These are phyloP conservation scores for Cordyceps fumosorosea DNA, from an alignment of 2,329 filamentous ascomycete species.

Conservation along the genomic window DNA sequence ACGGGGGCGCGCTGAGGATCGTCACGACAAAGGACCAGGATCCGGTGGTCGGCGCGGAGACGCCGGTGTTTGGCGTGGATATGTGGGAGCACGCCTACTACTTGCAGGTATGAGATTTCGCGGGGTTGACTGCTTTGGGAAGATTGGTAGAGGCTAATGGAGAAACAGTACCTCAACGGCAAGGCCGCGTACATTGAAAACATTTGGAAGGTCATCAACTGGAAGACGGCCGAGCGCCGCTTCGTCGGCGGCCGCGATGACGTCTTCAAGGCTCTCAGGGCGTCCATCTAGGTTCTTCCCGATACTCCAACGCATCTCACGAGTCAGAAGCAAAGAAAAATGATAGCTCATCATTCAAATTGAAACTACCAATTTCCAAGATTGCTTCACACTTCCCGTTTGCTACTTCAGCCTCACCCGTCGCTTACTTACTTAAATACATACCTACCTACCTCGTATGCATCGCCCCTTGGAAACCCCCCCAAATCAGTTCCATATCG, in stretches of 20 bases:
- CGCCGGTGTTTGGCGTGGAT: conserved; percentile 72
- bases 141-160: no score
- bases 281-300: conserved; percentile 29
- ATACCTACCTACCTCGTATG: no score
- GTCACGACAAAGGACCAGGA: conserved; percentile 85
- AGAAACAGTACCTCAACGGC: conserved; percentile 62
- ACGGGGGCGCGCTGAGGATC: conserved; percentile 54
- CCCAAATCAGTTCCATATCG: background rate
- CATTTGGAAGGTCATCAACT: conserved; percentile 75
- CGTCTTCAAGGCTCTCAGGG: conserved; percentile 38
- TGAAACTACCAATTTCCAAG: background rate
- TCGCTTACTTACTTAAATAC: background rate
- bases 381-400: background rate
- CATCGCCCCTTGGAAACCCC: no score
- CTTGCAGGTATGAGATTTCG: conserved; percentile 50
- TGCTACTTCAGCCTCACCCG: background rate
- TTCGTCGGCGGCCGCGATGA: conserved; percentile 45
- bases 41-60: conserved; percentile 55
- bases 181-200: conserved; percentile 70
- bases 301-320: background rate
- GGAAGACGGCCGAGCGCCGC: conserved; percentile 61
- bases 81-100: conserved; percentile 97
- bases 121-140: background rate
- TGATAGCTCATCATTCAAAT: background rate
- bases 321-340: background rate